Base-by-base conservation (phyloP, 441 rosid genomes). In the Gossypium aridum region DNA sequence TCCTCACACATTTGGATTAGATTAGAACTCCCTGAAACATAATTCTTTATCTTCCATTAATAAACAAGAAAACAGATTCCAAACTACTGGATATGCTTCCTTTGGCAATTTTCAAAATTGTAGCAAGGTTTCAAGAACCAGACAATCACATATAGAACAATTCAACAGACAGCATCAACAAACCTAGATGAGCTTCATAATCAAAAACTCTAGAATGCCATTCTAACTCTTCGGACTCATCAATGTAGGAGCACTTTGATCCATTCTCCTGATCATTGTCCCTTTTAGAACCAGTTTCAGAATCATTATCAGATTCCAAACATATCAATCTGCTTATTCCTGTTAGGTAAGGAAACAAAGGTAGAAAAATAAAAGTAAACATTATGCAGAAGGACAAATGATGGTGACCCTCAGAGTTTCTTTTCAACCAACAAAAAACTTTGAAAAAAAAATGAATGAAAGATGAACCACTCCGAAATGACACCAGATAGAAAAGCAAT, bases 301-400 rank as follows among this genome's bases (percentile, higher is more conserved):
- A 79, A 73, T 90, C 91, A 57, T 82, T 80, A 65, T 93, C 97
- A 67, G 92, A 88, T 80, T 90, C 97, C 83, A 96, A 81, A 76
- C 88, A 84, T 72, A 91, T 79, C 65, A 87, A 55, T 62, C 89
- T 75, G 78, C 78, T 83, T 59, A 63, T 31, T 83, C 85, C 93
- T 86, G 62, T 69, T 6, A 73, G 8, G 65, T 1, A 34, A 75
- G 70, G 69, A 68, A 67, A 34, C 55, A 73, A 6, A 49, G 6
- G 10, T 26, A 13, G 8, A 71, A 57, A 17, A 53, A 59, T 31
- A 9, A n/a, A 25, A 39, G 45, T 1, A 25, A 20, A 47, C 6
- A 66, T 54, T 56, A 72, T 6, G 67, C 16, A 31, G 49, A 62
- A 70, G 39, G 7, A 25, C 3, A 2, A 37, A 34, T 13, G 39